These are phyloP conservation scores for Yamadazyma takamatsuzukensis DNA, from an alignment of 805 yeast species.

Conservation along the genomic window DNA sequence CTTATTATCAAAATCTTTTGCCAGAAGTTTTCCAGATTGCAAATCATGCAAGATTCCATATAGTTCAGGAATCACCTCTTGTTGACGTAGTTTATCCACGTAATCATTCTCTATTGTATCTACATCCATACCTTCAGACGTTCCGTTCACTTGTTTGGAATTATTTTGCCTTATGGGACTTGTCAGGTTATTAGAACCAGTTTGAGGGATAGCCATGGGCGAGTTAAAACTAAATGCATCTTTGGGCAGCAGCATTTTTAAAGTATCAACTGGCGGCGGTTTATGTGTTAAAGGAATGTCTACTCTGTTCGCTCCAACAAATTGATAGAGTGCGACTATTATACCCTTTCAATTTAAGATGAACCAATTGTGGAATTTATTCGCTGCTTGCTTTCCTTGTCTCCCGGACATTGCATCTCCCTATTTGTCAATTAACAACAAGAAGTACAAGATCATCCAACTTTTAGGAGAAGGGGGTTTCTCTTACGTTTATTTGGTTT, in stretches of 20 bases:
- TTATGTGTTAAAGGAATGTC: too few relatives aligned
- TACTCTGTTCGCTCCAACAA: too few relatives aligned
- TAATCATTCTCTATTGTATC: conserved; percentile 9
- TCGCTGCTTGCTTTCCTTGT: conserved; percentile 43
- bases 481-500: conserved; percentile 79
- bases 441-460: conserved; percentile 57
- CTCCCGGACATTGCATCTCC: conserved; percentile 47
- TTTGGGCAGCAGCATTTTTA: conserved; percentile 7
- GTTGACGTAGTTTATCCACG: conserved; percentile 22
- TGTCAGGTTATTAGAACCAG: conserved; percentile 1
- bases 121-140: conserved; percentile 7
- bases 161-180: conserved; percentile 1
- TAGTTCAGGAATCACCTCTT: conserved; percentile 36
- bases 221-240: conserved; percentile 5
- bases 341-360: conserved; percentile 9
- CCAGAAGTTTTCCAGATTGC: conserved; percentile 32
- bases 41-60: conserved; percentile 32
- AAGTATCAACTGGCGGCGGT: too few relatives aligned
- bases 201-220: conserved; percentile 2
- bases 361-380: conserved; percentile 19
- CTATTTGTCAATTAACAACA: conserved; percentile 56
- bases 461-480: conserved; percentile 91
- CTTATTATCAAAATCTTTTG: conserved; percentile 40
- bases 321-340: too few relatives aligned
- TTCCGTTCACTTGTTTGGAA: conserved; percentile 1